Conservation (phyloP, 192 early-diverging fungal species). For the Endogone sp. region DNA sequence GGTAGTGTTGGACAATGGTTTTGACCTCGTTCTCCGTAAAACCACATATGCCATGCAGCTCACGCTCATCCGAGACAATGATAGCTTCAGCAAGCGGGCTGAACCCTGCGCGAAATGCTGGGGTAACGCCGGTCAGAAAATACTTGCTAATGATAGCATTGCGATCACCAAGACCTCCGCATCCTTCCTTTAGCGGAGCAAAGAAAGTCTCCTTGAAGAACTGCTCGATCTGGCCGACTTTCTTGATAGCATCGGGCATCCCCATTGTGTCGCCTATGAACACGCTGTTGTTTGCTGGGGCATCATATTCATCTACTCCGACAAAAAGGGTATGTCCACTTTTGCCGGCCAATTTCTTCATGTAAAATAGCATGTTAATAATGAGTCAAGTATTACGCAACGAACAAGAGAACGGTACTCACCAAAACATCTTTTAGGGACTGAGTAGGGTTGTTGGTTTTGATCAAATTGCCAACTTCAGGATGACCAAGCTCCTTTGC, state of each 20-base stretch:
- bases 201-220: conserved; percentile 31
- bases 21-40: conserved; percentile 31
- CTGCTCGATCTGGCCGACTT: conserved; percentile 19
- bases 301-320: conserved; percentile 34
- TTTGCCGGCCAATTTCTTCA: conserved; percentile 21
- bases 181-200: conserved; percentile 27
- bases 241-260: conserved; percentile 13
- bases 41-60: conserved; percentile 34
- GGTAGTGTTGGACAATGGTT: conserved; percentile 28
- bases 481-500: conserved; percentile 11
- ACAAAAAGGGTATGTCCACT: conserved; percentile 24
- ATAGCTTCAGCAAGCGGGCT: conserved; percentile 27
- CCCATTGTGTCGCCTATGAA: conserved; percentile 18
- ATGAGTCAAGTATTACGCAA: conserved; percentile 3
- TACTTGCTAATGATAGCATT: conserved; percentile 28
- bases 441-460: conserved; percentile 7
- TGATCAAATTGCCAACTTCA: conserved; percentile 10
- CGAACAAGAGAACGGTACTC: conserved; percentile 10
- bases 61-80: conserved; percentile 20
- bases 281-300: conserved; percentile 29
- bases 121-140: conserved; percentile 28
- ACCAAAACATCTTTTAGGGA: conserved; percentile 14
- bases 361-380: conserved; percentile 18
- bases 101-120: conserved; percentile 24
- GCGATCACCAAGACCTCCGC: conserved; percentile 16